Percentiles rank a stretch among this genome's conserved stretches.
phyloP scores from a whole-genome alignment of 1,284 basidiomycete genomes.

The Austroboletus olivaceoglutinosus region DNA sequence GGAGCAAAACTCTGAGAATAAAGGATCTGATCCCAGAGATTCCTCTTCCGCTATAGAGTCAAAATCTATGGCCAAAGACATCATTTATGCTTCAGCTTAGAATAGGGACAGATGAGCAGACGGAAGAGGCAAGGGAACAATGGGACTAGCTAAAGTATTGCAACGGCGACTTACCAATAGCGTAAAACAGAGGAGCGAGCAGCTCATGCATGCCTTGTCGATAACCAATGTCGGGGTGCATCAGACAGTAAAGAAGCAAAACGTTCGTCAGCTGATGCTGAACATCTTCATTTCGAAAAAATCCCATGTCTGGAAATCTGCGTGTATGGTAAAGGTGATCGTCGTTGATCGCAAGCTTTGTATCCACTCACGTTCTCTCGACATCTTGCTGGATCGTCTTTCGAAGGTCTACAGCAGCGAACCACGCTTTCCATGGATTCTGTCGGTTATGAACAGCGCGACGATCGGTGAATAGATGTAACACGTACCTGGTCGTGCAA shows the following conservation, averaged over 20 bases:
- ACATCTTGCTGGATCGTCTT: constrained; percentile 90
- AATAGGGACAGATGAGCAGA: constrained; percentile 16
- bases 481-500: constrained; percentile 70
- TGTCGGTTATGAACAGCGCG: constrained; percentile 30
- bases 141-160: constrained; percentile 2
- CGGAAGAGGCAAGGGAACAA: constrained; percentile 8
- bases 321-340: neutral
- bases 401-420: constrained; percentile 79
- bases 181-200: constrained; percentile 79
- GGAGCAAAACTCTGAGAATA: constrained; percentile 61
- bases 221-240: constrained; percentile 81
- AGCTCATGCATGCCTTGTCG: constrained; percentile 97
- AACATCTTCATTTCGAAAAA: constrained; percentile 75
- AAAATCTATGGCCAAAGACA: constrained; percentile 47
- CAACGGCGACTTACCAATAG: constrained; percentile 43
- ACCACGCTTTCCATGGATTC: constrained; percentile 95
- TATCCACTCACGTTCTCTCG: constrained; percentile 72
- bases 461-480: neutral
- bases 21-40: constrained; percentile 27
- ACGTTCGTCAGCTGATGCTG: constrained; percentile 82
- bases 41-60: constrained; percentile 62
- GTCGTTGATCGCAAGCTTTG: constrained; percentile 1
- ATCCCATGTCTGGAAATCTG: constrained; percentile 87
- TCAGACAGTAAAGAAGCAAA: constrained; percentile 76
- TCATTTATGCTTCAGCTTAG: constrained; percentile 28